Base-by-base conservation (phyloP, 164 flowering plant species). In the Nymphaea thermarum region DNA sequence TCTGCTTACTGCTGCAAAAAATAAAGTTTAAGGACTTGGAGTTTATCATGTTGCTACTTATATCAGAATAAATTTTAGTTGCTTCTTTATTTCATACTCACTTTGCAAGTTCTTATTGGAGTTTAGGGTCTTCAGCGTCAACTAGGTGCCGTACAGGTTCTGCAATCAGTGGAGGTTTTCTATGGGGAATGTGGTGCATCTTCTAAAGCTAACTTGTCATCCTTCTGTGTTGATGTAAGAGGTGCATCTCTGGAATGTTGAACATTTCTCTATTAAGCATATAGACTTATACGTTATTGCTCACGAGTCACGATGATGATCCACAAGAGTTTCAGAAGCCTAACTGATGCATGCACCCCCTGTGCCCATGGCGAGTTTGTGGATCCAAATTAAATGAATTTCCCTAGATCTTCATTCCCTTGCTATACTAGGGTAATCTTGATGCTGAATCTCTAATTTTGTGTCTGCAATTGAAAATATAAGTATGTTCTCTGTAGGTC, bases 51-150 rank as follows among this genome's bases (percentile, higher is more conserved):
- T 25, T 25, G 36, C 36, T 25, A 25, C 36, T 25, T 25, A 25
- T 25, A 25, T 25, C 36, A 25, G 36, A 25, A 25, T 25, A 25
- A 25, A 25, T 25, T 25, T 25, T 25, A 25, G 36, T 25, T 25
- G 36, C 36, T 25, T 25, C 36, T 25, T 25, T 25, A 1, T 25
- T 25, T 25, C 36, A 25, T 25, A 25, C 36, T 25, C 36, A 25
- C 36, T 25, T 25, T 25, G 36, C 36, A 25, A 25, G 36, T 55
- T 55, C 63, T 61, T n/a, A n/a, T 61, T n/a, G 36, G 12, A 55
- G 16, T 8, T 12, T 77, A 93, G 98, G 96, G 97, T 68, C 76
- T 94, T 70, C 87, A 78, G 66, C 89, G 90, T 43, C 89, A 84
- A 66, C 75, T 72, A 67, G 76, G 86, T 73, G 96, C 96, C 18